phyloP scores from a whole-genome alignment of 1,284 basidiomycete species.

The Flammula alnicola region DNA sequence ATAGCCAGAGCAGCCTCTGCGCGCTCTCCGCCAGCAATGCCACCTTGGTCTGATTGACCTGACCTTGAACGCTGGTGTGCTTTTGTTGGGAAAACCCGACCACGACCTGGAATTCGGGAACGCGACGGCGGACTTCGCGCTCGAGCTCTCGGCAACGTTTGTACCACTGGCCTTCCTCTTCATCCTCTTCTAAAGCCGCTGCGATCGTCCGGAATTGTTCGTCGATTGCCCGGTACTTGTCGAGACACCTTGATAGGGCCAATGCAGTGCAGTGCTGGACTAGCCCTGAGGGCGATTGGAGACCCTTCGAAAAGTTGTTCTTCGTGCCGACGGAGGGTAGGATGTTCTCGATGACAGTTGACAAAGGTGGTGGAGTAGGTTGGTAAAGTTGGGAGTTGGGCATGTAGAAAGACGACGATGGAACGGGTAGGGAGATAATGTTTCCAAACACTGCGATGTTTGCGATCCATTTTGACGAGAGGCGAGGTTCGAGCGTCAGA shows the following conservation, averaged over 20 bases:
- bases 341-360: slow-evolving; percentile 73
- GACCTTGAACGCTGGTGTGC: slow-evolving; percentile 18
- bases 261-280: slow-evolving; percentile 86
- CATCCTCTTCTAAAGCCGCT: slow-evolving; percentile 62
- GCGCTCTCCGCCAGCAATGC: slow-evolving; percentile 79
- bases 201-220: slow-evolving; percentile 56
- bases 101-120: slow-evolving; percentile 86
- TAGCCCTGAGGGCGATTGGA: slow-evolving; percentile 72
- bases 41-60: slow-evolving; percentile 41
- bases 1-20: slow-evolving; percentile 82
- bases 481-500: slow-evolving; percentile 83
- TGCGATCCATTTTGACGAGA: slow-evolving; percentile 88
- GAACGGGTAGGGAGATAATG: slow-evolving; percentile 78
- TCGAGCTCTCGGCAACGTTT: slow-evolving; percentile 67
- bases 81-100: slow-evolving; percentile 74
- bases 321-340: slow-evolving; percentile 77
- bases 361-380: slow-evolving; percentile 66
- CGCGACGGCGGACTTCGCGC: slow-evolving; percentile 72
- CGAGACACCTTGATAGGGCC: slow-evolving; percentile 71
- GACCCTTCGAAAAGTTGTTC: slow-evolving; percentile 76
- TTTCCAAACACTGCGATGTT: slow-evolving; percentile 84
- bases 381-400: slow-evolving; percentile 55
- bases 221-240: slow-evolving; percentile 68
- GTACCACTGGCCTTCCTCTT: slow-evolving; percentile 72
- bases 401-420: slow-evolving; percentile 64